Base-by-base conservation (phyloP, 257 asterid genomes). In the Solanum lycopersicoides region DNA sequence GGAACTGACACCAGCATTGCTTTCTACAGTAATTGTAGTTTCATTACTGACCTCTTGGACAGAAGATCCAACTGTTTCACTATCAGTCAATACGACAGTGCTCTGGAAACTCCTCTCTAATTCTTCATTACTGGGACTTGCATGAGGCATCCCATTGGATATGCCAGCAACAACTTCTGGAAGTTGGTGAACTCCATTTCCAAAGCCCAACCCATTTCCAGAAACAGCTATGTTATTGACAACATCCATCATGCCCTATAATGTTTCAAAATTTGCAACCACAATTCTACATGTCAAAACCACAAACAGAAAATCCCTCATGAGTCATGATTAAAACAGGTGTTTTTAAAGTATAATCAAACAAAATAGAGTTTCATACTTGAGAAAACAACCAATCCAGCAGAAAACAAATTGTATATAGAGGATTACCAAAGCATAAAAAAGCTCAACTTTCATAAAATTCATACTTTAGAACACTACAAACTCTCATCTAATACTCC, bases 231-330 rank as follows among this genome's bases (percentile, higher is more conserved):
- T 74, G 68, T 44, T 86, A 42, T 80, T 85, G 34, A 82, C 89
- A 84, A 77, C 85, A 72, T 90, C 93, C 93, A 91, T 91, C 85
- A 12, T 76, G 86, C 79, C 59, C 82, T 86, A 87, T 65, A 73
- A 39, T 25, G 50, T 60, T 47, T 25, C 74, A 75, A 56, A 73
- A 20, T 30, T 65, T 25, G 30, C 75, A 59, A 42, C 68, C 63
- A 35, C 39, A 35, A 35, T 35, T 75, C 77, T 82, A 60, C 50
- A 25, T 86, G 79, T 39, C 45, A 65, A 72, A 42, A 72, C 21
- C 82, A 75, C 69, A 37, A 37, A 37, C 72, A 32, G 41, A 45
- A 60, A 86, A 45, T 35, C 5, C 47, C 82, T 32, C 59, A 28
- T 21, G 44, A 80, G 23, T 47, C 59, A 28, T 32, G 68, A 80